Conservation (phyloP, 495 filamentous ascomycete genomes). For the Lasiosphaeriaceae sp. region DNA sequence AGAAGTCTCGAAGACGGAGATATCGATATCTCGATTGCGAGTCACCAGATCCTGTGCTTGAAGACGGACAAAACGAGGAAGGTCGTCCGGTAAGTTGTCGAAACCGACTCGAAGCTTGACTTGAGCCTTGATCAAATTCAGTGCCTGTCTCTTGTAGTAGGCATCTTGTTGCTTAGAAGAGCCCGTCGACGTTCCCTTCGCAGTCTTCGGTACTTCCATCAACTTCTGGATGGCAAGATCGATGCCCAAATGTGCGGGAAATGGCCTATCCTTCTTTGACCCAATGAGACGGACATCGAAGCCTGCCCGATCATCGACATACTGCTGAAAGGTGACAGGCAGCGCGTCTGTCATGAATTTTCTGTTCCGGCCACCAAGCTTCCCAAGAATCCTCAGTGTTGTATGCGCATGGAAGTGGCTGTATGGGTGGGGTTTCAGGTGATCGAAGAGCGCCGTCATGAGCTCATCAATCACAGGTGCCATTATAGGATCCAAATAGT, state of each 20-base stretch:
- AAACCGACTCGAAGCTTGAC: conserved; percentile 85
- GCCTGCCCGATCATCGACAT: conserved; percentile 78
- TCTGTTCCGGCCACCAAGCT: conserved; percentile 90
- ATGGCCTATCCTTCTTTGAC: conserved; percentile 78
- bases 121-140: conserved; percentile 79
- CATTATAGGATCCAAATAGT: conserved; percentile 99
- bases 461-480: conserved; percentile 96
- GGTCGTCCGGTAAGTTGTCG: conserved; percentile 85
- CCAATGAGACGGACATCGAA: conserved; percentile 87
- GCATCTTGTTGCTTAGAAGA: conserved; percentile 63
- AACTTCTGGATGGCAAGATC: conserved; percentile 85
- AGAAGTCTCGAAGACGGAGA: conserved; percentile 62
- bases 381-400: conserved; percentile 96
- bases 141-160: conserved; percentile 91
- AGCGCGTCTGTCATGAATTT: conserved; percentile 90
- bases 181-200: conserved; percentile 24
- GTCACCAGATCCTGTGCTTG: conserved; percentile 81
- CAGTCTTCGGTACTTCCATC: conserved; percentile 66
- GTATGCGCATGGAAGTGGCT: conserved; percentile 97
- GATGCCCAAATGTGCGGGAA: conserved; percentile 79
- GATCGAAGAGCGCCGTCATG: conserved; percentile 94
- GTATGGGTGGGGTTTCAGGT: conserved; percentile 86
- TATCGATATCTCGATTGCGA: conserved; percentile 57
- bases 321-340: conserved; percentile 73
- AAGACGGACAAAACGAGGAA: conserved; percentile 75